Base-by-base conservation (phyloP, 2,329 filamentous ascomycete genomes). In the Calonectria pseudoturangicola region DNA sequence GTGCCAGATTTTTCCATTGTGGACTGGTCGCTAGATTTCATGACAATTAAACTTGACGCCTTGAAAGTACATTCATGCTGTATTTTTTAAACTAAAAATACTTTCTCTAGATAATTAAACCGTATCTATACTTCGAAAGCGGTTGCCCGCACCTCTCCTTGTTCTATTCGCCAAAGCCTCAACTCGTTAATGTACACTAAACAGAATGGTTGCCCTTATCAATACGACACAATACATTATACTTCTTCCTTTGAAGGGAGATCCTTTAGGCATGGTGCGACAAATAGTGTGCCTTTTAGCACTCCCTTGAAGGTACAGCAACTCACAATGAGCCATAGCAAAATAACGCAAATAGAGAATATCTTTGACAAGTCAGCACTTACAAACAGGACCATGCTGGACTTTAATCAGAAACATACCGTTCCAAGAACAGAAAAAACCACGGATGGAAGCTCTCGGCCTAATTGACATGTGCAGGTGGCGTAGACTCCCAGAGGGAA, bases 251-350 rank as follows among this genome's bases (percentile, higher is more conserved):
- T 43, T 2, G 33, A 5, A 4, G 13, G 13, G 10, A 60, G 54
- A 7, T 60, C 36, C 41, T 43, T n/a, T 21, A 41, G 21, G 15
- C 33, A 60, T 18, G 54, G 54, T 3, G 33, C 36, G 1, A 63
- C 25, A n/a, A 78, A 77, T 2, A 79, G 21, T 2, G 41, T 33
- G 3, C 74, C 74, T 4, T 69, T 68, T 5, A 68, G n/a, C 7
- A 65, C 71, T 7, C 36, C 71, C 41, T 66, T 70, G 3, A 72
- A 54, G 2, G 76, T 77, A 8, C 60, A 65, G 30, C 70, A 36
- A 25, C 58, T 68, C 2, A 78, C 75, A 54, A 77, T 60, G 1
- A 77, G 62, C 76, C 76, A 79, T 8, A 79, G 36, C 13, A 77
- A 9, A n/a, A 68, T 62, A 54, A 77, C 76, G 7, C 39, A 41